These are phyloP conservation scores for Umbelopsis ramanniana DNA, from an alignment of 192 early-diverging fungal genomes.

Conservation along the genomic window DNA sequence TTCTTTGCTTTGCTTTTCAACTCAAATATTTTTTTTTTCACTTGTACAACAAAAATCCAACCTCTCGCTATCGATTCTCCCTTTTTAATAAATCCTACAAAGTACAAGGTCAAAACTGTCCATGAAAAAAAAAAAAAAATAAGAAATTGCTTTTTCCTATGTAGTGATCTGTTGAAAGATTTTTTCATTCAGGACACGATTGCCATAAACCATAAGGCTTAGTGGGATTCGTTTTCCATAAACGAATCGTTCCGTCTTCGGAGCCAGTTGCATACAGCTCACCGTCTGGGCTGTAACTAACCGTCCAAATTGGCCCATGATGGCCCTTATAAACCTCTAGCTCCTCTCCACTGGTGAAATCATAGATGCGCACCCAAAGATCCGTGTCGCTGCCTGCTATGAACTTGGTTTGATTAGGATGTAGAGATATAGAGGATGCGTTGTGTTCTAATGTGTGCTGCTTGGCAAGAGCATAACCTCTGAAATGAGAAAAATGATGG, in stretches of 20 bases:
- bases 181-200: conserved; percentile 15
- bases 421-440: conserved; percentile 81
- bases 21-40: not conserved
- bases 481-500: not conserved
- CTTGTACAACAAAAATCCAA: not conserved
- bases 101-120: no score
- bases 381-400: conserved; percentile 82
- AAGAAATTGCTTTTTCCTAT: no score
- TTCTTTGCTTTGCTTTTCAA: not conserved
- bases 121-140: no score
- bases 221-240: conserved; percentile 88
- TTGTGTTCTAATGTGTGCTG: conserved; percentile 50
- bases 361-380: conserved; percentile 85
- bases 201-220: conserved; percentile 87
- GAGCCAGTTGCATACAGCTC: conserved; percentile 90
- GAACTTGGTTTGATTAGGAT: conserved; percentile 78
- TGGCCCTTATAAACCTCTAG: conserved; percentile 89
- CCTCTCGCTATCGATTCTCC: not conserved
- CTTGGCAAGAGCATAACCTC: conserved; percentile 11
- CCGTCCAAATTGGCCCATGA: conserved; percentile 88
- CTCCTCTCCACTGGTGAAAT: conserved; percentile 77
- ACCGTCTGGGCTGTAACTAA: conserved; percentile 91
- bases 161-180: no score
- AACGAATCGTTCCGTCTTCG: conserved; percentile 89
- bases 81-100: not conserved